Evolutionary conservation across 2,329 filamentous ascomycete genomes (phyloP).

Genomic region (Acephala macrosclerotiorum): DNA sequence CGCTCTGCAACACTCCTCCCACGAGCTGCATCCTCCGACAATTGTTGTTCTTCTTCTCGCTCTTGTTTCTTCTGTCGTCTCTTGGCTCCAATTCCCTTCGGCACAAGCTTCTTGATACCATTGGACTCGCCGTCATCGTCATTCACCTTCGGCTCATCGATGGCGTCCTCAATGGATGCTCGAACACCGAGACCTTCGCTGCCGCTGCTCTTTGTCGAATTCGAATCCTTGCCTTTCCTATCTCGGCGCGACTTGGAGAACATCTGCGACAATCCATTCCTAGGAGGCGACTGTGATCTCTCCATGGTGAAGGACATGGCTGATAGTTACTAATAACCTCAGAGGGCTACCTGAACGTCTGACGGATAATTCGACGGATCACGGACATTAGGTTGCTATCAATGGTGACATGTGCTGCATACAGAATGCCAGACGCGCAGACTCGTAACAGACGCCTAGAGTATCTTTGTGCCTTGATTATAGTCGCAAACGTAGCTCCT

Average conservation of each 20-base stretch:
- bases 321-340: too few relatives aligned
- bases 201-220: slow-evolving; percentile 36
- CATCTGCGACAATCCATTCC: slow-evolving; percentile 35
- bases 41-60: slow-evolving; percentile 48
- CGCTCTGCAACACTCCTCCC: slow-evolving; percentile 43
- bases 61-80: slow-evolving; percentile 57
- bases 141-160: slow-evolving; percentile 37
- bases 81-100: slow-evolving; percentile 58
- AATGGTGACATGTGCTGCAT: background rate
- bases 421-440: background rate
- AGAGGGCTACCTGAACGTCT: background rate
- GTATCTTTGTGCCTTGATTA: background rate
- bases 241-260: slow-evolving; percentile 39
- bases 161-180: slow-evolving; percentile 34
- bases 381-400: background rate
- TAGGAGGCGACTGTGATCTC: slow-evolving; percentile 35
- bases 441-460: background rate
- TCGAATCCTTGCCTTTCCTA: slow-evolving; percentile 35
- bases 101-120: slow-evolving; percentile 59
- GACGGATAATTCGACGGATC: background rate
- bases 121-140: slow-evolving; percentile 39
- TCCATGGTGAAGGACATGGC: slow-evolving; percentile 42
- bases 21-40: slow-evolving; percentile 45
- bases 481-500: background rate
- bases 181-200: slow-evolving; percentile 35